Evolutionary conservation across 2,329 filamentous ascomycete species (phyloP), one percentile per base, ranked within the genome.

Genomic region (Exophiala bonariae): DNA sequence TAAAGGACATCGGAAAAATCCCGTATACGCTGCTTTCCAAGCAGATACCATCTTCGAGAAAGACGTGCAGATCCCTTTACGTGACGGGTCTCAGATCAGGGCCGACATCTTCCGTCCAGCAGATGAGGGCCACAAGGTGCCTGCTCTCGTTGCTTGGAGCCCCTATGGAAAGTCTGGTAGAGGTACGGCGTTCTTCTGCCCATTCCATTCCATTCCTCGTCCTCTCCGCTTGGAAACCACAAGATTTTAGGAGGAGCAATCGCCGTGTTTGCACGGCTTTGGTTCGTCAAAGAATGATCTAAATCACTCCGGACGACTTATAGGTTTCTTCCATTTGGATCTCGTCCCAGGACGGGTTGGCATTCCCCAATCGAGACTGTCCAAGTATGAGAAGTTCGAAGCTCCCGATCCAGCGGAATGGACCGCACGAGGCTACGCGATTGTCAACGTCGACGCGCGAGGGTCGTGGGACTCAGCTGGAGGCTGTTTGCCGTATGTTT

Each of bases 321-420:
- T 26, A 26, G 23, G 23, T 6, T 26, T 26, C n/a, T 22, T 45
- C 14, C 30, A 22, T n/a, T 34, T 55, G 3, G 28, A 46, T 2
- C 56, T 58, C 50, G 51, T 55, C 1, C 54, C 56, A 7, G 57
- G 35, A 39, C 39, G 52, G 3, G 34, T 57, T 1, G 28, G 41
- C 9, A 33, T 57, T 22, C 47, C 52, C 1, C 41, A 44, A 20
- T 28, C 13, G 7, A 42, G 23, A 9, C 30, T 49, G 8, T 45
- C 40, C 4, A 32, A 31, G 3, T 33, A 50, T 7, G 41, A 53
- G 32, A 47, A 43, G 19, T 62, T 59, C 14, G 59, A 61, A 42
- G 55, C 52, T 4, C 57, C 59, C 1, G 58, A 65, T 20, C 61
- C 61, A 1, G 60, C 60, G 6, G 62, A 64, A 19, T 65, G 60